Evolutionary conservation across 345 rosid species (phyloP).

Genomic region (Nasturtium officinale): DNA sequence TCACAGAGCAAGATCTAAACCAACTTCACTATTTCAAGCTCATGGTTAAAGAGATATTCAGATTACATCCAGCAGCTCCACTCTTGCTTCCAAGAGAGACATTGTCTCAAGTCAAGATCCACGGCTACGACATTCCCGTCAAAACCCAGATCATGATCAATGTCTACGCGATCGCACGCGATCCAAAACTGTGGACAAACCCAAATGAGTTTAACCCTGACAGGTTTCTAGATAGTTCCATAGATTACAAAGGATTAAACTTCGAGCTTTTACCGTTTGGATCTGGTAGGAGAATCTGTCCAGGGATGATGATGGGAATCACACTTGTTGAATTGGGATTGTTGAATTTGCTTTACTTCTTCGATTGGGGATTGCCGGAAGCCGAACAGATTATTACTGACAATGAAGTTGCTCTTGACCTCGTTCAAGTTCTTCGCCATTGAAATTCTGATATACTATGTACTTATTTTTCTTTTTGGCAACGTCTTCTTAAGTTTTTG

Average conservation of each 20-base stretch:
- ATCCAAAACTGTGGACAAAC: slow-evolving; percentile 46
- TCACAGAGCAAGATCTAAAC: slow-evolving; percentile 44
- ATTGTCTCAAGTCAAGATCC: slow-evolving; percentile 45
- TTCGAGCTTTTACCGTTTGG: slow-evolving; percentile 49
- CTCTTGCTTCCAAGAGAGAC: slow-evolving; percentile 58
- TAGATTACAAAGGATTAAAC: slow-evolving; percentile 52
- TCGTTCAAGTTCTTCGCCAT: slow-evolving; percentile 27
- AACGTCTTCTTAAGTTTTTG: neutral
- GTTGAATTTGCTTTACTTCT: slow-evolving; percentile 40
- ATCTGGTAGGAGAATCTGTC: slow-evolving; percentile 40
- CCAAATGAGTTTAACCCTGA: slow-evolving; percentile 55
- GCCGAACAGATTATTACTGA: neutral
- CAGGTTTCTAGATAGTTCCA: slow-evolving; percentile 45
- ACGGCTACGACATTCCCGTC: slow-evolving; percentile 46
- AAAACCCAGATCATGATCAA: slow-evolving; percentile 49
- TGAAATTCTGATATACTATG: neutral
- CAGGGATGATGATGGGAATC: slow-evolving; percentile 45
- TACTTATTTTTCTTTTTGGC: neutral
- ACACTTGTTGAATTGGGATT: slow-evolving; percentile 36
- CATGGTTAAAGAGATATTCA: slow-evolving; percentile 55
- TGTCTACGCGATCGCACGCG: slow-evolving; percentile 54
- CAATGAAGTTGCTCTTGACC: slow-evolving; percentile 13
- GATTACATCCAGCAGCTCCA: slow-evolving; percentile 61
- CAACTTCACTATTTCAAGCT: slow-evolving; percentile 53
- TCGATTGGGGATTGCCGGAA: slow-evolving; percentile 40